Base-by-base conservation (phyloP, 163 green algal species). In the Chloromonas sp. region DNA sequence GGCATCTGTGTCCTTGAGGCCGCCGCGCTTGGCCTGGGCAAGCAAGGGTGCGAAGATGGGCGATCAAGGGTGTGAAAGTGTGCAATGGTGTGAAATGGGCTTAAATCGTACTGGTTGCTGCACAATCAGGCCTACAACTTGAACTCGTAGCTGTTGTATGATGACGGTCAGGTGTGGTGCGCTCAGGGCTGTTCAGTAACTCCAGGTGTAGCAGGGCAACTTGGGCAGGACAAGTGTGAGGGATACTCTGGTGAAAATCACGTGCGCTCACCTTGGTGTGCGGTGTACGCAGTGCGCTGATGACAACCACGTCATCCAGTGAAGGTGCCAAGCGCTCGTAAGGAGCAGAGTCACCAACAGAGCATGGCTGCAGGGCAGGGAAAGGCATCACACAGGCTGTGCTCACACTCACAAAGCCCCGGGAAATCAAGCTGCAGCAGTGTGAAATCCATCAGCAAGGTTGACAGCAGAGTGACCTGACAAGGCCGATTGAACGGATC, bases 1-100 rank as follows among this genome's bases (percentile, higher is more conserved):
- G 13, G 95, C 94, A 76, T 94, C 92, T 0, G 95, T 98, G 91
- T 99, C 95, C 86, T 96, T 97, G 5, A 99, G 92, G 1, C 94
- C 94, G 57, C 97, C 97, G 5, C 94, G 91, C 85, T 93, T 95
- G 59, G 96, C 96, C 93, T 96, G 89, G 61, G 88, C 0, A 15
- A 0, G 36, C 3, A 0, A 82, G 3, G 36, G 74, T 59, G 60
- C 71, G 80, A 0, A 36, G 36, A 36, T 36, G 36, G 36, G 36
- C 36, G 36, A 36, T 36, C 36, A 36, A 36, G 36, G 36, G 36
- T 36, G 36, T 36, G 36, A 36, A 36, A 36, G 36, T 36, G 36
- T 36, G 36, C 36, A 36, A 36, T 36, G 36, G 36, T 36, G 36
- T 36, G 36, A 36, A 36, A 36, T 36, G 36, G 36, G 36, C 36